Conservation (phyloP, 352 stramenopile genomes). For the Pythium rishiriense region DNA sequence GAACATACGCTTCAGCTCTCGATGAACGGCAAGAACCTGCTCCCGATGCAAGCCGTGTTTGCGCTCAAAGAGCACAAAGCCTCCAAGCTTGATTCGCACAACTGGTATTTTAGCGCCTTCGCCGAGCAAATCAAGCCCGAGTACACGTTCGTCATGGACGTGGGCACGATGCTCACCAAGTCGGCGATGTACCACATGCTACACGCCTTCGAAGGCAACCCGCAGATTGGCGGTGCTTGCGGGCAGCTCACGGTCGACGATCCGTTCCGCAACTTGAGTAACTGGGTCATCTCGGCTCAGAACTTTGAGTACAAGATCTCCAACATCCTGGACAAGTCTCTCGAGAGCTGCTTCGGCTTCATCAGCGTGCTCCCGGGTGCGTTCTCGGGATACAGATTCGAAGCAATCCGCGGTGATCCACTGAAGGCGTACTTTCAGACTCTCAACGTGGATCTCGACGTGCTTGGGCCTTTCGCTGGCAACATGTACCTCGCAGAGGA, state of each 20-base stretch:
- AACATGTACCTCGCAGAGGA: constrained; percentile 92
- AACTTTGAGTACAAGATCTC: constrained; percentile 92
- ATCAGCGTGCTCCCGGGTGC: constrained; percentile 85
- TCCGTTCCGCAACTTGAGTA: constrained; percentile 82
- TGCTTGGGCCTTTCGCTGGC: constrained; percentile 79
- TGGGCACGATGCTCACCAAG: constrained; percentile 84
- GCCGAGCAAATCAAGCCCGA: constrained; percentile 83
- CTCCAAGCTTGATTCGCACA: constrained; percentile 83
- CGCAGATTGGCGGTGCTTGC: constrained; percentile 80
- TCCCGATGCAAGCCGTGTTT: constrained; percentile 80
- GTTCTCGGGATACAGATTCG: constrained; percentile 85
- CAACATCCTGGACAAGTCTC: constrained; percentile 86
- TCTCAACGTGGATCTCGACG: constrained; percentile 73
- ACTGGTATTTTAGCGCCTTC: constrained; percentile 86
- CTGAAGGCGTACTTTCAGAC: constrained; percentile 87
- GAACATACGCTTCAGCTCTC: constrained; percentile 82
- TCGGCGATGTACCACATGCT: constrained; percentile 76
- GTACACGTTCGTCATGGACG: constrained; percentile 83
- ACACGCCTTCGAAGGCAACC: constrained; percentile 74
- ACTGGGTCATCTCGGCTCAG: constrained; percentile 86
- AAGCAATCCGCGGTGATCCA: constrained; percentile 75
- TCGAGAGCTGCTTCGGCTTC: constrained; percentile 87
- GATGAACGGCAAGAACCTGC: constrained; percentile 64
- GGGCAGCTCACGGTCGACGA: constrained; percentile 82
- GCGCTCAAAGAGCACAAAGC: constrained; percentile 82